phyloP scores from a whole-genome alignment of 2,329 filamentous ascomycete genomes.

The Penicillium rolfsii region DNA sequence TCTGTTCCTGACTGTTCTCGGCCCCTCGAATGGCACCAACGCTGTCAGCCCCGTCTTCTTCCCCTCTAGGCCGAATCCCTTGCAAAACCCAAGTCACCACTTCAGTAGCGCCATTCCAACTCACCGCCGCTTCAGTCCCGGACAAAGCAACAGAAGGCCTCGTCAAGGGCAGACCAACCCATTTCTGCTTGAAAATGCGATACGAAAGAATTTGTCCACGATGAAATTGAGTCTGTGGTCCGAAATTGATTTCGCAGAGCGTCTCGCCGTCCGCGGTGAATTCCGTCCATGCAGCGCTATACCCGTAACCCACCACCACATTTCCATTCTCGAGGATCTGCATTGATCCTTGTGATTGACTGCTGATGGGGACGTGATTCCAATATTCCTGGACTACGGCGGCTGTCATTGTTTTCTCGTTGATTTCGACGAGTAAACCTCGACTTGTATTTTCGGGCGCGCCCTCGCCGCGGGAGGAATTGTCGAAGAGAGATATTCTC shows the following conservation, averaged over 20 bases:
- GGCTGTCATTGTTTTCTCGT: constrained; percentile 50
- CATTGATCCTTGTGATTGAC: constrained; percentile 49
- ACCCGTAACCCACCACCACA: constrained; percentile 56
- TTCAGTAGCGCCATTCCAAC: constrained; percentile 45
- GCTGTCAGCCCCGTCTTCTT: not conserved
- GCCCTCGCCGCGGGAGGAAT: constrained; percentile 35
- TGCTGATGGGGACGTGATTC: constrained; percentile 44
- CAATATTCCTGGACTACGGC: constrained; percentile 47
- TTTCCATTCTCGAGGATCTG: constrained; percentile 51
- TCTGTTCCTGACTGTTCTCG: not conserved
- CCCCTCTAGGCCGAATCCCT: constrained; percentile 14
- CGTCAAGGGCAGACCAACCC: constrained; percentile 55
- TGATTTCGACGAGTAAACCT: constrained; percentile 50
- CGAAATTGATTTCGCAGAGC: constrained; percentile 60
- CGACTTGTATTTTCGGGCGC: constrained; percentile 39
- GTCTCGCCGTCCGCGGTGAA: constrained; percentile 50
- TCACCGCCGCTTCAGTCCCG: constrained; percentile 29
- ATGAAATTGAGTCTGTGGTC: constrained; percentile 25
- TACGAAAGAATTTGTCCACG: constrained; percentile 53
- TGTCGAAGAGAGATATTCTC: constrained; percentile 48
- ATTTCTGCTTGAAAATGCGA: constrained; percentile 58
- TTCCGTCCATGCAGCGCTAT: constrained; percentile 55
- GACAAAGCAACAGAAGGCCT: constrained; percentile 30
- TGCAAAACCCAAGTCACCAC: constrained; percentile 37
- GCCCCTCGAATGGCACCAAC: not conserved